phyloP scores from a whole-genome alignment of 2,329 filamentous ascomycete genomes.

The Chaetomium globosum region DNA sequence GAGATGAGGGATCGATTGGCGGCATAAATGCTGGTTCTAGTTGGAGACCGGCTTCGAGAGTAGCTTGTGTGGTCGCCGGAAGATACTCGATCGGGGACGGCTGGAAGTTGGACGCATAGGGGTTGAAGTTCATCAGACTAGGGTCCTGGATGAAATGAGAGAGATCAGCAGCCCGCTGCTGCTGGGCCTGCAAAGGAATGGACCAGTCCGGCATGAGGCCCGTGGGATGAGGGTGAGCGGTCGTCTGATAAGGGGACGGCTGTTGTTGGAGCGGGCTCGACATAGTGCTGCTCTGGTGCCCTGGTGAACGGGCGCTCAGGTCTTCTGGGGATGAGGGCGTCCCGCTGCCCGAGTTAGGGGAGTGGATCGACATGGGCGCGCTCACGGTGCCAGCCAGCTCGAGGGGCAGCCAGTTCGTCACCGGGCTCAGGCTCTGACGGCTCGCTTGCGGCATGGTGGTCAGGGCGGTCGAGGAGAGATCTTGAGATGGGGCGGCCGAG shows the following conservation, averaged over 20 bases:
- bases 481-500: conserved; percentile 44
- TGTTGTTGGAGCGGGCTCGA: conserved; percentile 58
- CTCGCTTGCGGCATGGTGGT: conserved; percentile 46
- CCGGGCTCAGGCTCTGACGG: conserved; percentile 49
- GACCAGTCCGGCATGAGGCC: conserved; percentile 63
- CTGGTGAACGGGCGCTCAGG: conserved; percentile 52
- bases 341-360: conserved; percentile 48
- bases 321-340: conserved; percentile 57
- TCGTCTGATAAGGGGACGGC: conserved; percentile 58
- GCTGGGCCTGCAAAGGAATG: conserved; percentile 45
- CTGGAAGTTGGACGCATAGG: conserved; percentile 56
- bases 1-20: conserved; percentile 57
- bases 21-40: conserved; percentile 68
- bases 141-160: conserved; percentile 61
- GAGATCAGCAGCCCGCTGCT: conserved; percentile 48
- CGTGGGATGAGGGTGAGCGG: conserved; percentile 53
- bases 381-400: conserved; percentile 48
- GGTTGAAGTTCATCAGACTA: conserved; percentile 58
- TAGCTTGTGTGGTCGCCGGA: conserved; percentile 63
- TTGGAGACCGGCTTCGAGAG: conserved; percentile 62
- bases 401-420: conserved; percentile 51
- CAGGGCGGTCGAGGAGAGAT: conserved; percentile 43
- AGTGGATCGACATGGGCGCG: conserved; percentile 42
- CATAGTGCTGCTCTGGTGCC: conserved; percentile 51
- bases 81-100: conserved; percentile 63